These are phyloP conservation scores for Setaria viridis DNA, from an alignment of 202 grass and related monocot species.

Conservation along the genomic window DNA sequence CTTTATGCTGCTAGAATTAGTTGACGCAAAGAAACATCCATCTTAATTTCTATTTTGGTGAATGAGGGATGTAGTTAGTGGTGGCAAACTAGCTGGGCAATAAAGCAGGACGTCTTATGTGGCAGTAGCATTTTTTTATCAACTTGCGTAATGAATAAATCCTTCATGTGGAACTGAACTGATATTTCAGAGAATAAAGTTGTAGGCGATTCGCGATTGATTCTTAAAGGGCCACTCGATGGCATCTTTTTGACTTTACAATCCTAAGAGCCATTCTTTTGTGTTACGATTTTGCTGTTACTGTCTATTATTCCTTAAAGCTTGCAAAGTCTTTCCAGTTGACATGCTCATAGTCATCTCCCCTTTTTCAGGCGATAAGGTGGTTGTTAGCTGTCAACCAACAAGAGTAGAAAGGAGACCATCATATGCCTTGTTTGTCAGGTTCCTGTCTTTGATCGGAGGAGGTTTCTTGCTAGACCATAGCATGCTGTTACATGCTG, in stretches of 20 bases:
- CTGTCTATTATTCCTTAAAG: conserved; percentile 35
- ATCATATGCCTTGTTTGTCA: background rate
- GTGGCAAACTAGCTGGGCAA: conserved; percentile 15
- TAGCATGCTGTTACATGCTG: conserved; percentile 38
- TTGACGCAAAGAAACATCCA: background rate
- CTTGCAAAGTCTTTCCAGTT: conserved; percentile 6
- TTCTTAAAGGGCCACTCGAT: conserved; percentile 26
- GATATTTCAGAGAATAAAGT: conserved; percentile 40
- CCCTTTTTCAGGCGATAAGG: conserved; percentile 39
- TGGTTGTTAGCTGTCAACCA: conserved; percentile 40
- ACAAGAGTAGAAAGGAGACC: conserved; percentile 44
- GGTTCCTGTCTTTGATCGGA: conserved; percentile 26
- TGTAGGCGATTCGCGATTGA: background rate
- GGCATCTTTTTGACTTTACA: conserved; percentile 12
- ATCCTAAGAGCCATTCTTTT: conserved; percentile 25
- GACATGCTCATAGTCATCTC: conserved; percentile 39
- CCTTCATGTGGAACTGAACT: background rate
- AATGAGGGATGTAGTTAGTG: background rate
- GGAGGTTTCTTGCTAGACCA: background rate
- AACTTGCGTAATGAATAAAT: conserved; percentile 39
- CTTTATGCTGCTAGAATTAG: background rate
- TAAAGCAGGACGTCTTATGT: conserved; percentile 5
- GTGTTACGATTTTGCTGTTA: conserved; percentile 16
- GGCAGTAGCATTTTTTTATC: background rate
- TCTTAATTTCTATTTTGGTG: conserved; percentile 26